phyloP scores from a whole-genome alignment of 495 filamentous ascomycete species.

The Melanomma pulvis-pyrius region DNA sequence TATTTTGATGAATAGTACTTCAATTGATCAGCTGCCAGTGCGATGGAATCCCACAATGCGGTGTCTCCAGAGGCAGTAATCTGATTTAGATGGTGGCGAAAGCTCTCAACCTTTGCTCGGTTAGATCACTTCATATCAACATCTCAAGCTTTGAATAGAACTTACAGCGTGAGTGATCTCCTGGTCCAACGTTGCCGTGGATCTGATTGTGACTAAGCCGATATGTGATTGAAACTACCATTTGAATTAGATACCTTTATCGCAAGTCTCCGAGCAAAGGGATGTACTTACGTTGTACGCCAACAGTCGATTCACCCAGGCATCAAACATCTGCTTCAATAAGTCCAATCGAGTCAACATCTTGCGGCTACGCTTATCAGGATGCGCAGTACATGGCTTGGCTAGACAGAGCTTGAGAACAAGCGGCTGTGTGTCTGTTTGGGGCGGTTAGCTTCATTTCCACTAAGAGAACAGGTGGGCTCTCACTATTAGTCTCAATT shows the following conservation, averaged over 20 bases:
- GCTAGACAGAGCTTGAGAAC: slow-evolving; percentile 27
- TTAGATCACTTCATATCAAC: no score
- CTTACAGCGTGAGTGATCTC: slow-evolving; percentile 37
- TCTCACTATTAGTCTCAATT: no score
- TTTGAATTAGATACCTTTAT: no score
- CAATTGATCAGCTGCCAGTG: slow-evolving; percentile 38
- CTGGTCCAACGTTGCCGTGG: slow-evolving; percentile 29
- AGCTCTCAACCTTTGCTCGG: slow-evolving; percentile 43
- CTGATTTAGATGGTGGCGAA: slow-evolving; percentile 35
- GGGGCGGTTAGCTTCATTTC: no score
- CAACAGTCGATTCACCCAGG: slow-evolving; percentile 41
- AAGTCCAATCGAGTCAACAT: slow-evolving; percentile 38
- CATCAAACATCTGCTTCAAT: slow-evolving; percentile 46
- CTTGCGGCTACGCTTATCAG: neutral
- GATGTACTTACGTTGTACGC: no score
- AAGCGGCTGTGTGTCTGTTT: slow-evolving; percentile 20
- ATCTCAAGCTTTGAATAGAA: no score
- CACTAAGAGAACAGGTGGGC: no score
- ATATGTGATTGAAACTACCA: slow-evolving; percentile 39
- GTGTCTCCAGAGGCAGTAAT: slow-evolving; percentile 40
- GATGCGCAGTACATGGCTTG: neutral
- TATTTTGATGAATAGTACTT: slow-evolving; percentile 35
- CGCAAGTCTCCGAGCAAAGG: no score
- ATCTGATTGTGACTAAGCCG: slow-evolving; percentile 39
- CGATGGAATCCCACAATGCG: slow-evolving; percentile 40